Base-by-base conservation (phyloP, 805 yeast species). In the Candida suzukii region DNA sequence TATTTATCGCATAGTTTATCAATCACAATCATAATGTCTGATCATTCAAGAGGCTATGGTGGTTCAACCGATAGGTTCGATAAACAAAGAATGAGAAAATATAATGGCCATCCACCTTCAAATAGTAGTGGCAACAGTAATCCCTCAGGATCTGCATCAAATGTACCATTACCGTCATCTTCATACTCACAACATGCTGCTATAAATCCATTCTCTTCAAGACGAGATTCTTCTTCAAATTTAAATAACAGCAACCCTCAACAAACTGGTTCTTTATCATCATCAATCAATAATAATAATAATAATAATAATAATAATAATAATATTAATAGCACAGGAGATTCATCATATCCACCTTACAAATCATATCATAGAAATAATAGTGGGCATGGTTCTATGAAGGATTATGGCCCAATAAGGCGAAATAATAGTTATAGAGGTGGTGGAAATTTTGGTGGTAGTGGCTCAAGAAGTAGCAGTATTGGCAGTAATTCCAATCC, bases 141-240 rank as follows among this genome's bases (percentile, higher is more conserved):
- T 14, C 20, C 37, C 13, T 6, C n/a, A 13, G 13, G 13, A 7
- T 31, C 35, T 17, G 7, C 35, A 16, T 16, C 11, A 11, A n/a
- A 17, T 21, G 8, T 7, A 38, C 13, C 45, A 39, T 14, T 44
- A 3, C 45, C 41, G 29, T 38, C 49, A 6, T 38, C 51, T 21
- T 41, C 57, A 10, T 50, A 49, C 39, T 26, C 51, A 9, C 57
- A 50, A 36, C 54, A 49, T 25, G 37, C 50, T 4, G 41, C 51
- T 2, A 38, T 48, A 21, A 59, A 58, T 38, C 63, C 64, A 2
- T 58, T 59, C 32, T 56, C 63, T 3, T 54, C 63, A n/a, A 44
- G 57, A 39, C 46, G 58, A 36, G 17, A n/a, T 16, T 24, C 28
- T 6, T 2, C 26, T 16, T 16, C 37, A 21, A 34, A 34, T 19